Percentiles rank a stretch among this genome's conserved stretches.
Evolutionary conservation across 176 grass and related monocot genomes (phyloP).

Genomic region (Raddia guianensis): DNA sequence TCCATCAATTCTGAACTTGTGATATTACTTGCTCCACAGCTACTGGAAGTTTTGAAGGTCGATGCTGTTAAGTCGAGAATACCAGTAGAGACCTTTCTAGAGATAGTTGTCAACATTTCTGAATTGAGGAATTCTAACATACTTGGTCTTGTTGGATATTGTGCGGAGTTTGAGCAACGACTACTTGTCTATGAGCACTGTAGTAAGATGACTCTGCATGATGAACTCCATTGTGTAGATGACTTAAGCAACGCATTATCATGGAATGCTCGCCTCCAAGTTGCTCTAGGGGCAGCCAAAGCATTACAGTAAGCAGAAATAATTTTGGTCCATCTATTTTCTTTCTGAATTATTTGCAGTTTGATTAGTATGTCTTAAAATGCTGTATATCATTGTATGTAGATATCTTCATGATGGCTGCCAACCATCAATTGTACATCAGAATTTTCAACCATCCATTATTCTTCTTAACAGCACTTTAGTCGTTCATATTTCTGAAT

Average conservation of each 20-base stretch:
- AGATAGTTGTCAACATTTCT: constrained; percentile 75
- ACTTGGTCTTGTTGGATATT: constrained; percentile 82
- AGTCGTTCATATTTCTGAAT: constrained; percentile 73
- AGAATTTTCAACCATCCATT: constrained; percentile 81
- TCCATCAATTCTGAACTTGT: constrained; percentile 33
- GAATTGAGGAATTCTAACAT: constrained; percentile 83
- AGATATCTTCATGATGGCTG: constrained; percentile 88
- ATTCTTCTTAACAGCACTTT: constrained; percentile 80
- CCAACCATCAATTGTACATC: constrained; percentile 76
- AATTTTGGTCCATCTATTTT: constrained; percentile 7
- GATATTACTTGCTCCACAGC: constrained; percentile 47
- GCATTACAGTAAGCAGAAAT: constrained; percentile 79
- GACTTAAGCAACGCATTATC: constrained; percentile 59
- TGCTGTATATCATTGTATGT: constrained; percentile 38
- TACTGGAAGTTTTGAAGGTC: constrained; percentile 93
- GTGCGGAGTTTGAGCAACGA: constrained; percentile 87
- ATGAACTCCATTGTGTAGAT: constrained; percentile 79
- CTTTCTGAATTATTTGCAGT: background rate
- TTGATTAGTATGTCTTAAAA: constrained; percentile 37
- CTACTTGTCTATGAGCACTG: constrained; percentile 87
- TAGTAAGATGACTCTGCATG: constrained; percentile 82
- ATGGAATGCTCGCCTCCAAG: constrained; percentile 82
- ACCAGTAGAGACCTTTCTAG: constrained; percentile 76
- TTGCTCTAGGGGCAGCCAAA: constrained; percentile 82
- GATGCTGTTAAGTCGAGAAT: constrained; percentile 71